Conservation (phyloP, 2,329 filamentous ascomycete species). For the Aspergillus sp. region DNA sequence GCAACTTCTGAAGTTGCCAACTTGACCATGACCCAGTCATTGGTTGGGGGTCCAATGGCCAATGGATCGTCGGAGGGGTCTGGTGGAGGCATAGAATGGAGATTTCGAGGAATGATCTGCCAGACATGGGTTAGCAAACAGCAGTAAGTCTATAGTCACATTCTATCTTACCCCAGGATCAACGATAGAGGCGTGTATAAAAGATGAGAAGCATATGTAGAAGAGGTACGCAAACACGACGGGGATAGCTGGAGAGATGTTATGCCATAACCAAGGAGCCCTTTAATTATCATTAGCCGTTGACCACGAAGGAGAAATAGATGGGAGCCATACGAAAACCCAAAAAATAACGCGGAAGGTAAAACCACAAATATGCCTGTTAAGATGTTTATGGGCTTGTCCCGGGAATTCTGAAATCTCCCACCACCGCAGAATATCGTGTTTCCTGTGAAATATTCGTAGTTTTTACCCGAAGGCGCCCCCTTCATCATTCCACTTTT, state of each 20-base stretch:
- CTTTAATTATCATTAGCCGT: conserved; percentile 26
- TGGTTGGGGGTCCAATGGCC: conserved; percentile 75
- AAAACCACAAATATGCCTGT: conserved; percentile 77
- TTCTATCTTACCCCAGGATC: conserved; percentile 76
- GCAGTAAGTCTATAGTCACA: not conserved
- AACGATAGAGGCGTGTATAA: conserved; percentile 83
- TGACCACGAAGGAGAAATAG: not conserved
- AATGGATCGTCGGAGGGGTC: conserved; percentile 76
- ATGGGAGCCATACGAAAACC: conserved; percentile 51
- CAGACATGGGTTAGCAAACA: conserved; percentile 6
- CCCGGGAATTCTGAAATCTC: conserved; percentile 79
- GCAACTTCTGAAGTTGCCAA: conserved; percentile 68
- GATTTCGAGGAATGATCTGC: conserved; percentile 88
- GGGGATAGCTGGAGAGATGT: conserved; percentile 83
- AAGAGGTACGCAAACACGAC: conserved; percentile 89
- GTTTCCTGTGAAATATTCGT: conserved; percentile 92
- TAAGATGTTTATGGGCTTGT: conserved; percentile 81
- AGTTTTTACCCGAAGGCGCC: conserved; percentile 62
- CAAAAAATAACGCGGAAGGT: conserved; percentile 78
- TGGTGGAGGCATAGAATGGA: conserved; percentile 78
- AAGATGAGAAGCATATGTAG: conserved; percentile 86
- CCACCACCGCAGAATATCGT: conserved; percentile 85
- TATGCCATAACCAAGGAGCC: conserved; percentile 77
- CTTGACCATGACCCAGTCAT: conserved; percentile 90
- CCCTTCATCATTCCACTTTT: conserved; percentile 24